Base-by-base conservation (phyloP, 2,329 filamentous ascomycete species). In the Coniochaeta pulveracea region DNA sequence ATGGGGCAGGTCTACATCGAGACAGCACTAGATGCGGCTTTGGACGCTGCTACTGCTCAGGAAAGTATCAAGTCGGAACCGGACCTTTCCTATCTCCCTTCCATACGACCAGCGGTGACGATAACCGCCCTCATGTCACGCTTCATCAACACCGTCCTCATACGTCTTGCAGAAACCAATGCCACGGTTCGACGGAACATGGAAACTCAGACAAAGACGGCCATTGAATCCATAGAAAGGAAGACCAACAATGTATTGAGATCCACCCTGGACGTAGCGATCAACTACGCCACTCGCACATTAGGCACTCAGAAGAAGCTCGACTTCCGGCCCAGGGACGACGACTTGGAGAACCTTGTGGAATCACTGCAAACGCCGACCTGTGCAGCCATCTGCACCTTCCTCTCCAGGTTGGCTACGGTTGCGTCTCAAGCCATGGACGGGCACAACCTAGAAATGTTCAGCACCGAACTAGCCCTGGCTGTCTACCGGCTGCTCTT, bases 41-140 rank as follows among this genome's bases (percentile, higher is more conserved):
- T 72, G 26, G 85, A 94, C 47, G 68, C 75, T 37, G 84, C 85
- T 17, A 67, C 77, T 1, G 65, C 78, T 1, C 81, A 91, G 48
- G 89, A 96, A 54, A 77, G 70, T 44, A 61, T 69, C 33, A 95
- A 89, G 55, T 72, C 68, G 10, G 89, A 95, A 50, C 91, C 91
- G 0, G 89, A 98, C 53, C 69, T 96, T 33, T 70, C 72, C 3
- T 95, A 93, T 54, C 69, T 98, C 24, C 74, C 79, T 6, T 76
- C 76, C 8, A 69, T 96, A 23, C 80, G 83, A 21, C 76, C 82
- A 3, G 83, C 85, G 7, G 85, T 94, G 34, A 88, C 79, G 34
- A 89, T 95, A 41, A 81, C 91, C 7, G 88, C 89, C 51, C 74
- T 98, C 45, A 93, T 96, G 76, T 80, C 89, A 45, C 85, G 85